Conservation (phyloP, 2,329 filamentous ascomycete species). For the Penicillium verrucosum region DNA sequence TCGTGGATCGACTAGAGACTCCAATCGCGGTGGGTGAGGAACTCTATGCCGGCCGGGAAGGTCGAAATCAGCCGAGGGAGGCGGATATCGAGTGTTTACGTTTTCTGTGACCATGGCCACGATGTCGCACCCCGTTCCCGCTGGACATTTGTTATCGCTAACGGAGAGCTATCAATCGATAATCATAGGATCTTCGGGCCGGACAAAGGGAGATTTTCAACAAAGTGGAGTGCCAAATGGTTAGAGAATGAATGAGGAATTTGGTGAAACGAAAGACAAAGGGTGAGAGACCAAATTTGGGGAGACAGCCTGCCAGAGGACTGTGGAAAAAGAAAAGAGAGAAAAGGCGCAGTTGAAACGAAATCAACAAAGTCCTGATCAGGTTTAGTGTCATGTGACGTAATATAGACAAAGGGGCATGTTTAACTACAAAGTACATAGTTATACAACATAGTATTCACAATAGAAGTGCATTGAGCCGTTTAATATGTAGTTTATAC, state of each 20-base stretch:
- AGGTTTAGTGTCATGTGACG: conserved; percentile 15
- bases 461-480: not conserved
- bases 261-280: conserved; percentile 10
- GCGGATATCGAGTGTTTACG: conserved; percentile 37
- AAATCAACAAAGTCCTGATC: conserved; percentile 16
- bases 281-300: conserved; percentile 11
- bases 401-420: conserved; percentile 8
- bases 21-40: conserved; percentile 30
- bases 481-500: not conserved
- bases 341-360: conserved; percentile 11
- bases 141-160: conserved; percentile 41
- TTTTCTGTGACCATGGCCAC: conserved; percentile 47
- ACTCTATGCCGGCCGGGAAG: conserved; percentile 30
- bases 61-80: conserved; percentile 31
- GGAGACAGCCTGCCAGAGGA: conserved; percentile 14
- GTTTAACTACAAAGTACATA: not conserved
- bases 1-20: conserved; percentile 31
- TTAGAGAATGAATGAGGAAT: not conserved
- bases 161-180: conserved; percentile 10
- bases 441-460: not conserved
- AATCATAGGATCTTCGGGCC: not conserved
- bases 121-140: conserved; percentile 33
- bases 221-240: not conserved
- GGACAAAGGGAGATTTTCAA: not conserved
- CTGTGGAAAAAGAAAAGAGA: conserved; percentile 10